Conservation (phyloP, 2,329 filamentous ascomycete genomes). For the Alternaria brassicae region DNA sequence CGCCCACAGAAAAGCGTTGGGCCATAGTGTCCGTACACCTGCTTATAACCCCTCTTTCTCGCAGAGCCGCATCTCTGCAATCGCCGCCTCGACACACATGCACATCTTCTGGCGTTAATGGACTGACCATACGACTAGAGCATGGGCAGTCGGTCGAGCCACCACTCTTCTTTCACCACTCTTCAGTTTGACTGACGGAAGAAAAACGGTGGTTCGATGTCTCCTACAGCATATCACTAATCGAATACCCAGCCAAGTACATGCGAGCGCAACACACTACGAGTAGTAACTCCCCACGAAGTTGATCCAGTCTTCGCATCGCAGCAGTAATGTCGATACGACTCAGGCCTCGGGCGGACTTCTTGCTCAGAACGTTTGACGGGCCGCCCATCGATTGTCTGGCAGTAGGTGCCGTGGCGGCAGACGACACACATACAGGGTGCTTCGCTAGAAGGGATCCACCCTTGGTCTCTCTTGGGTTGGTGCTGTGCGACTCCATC, state of each 20-base stretch:
- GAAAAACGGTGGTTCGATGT: not conserved
- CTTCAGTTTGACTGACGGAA: not conserved
- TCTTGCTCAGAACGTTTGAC: constrained; percentile 11
- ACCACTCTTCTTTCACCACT: not conserved
- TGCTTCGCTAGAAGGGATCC: constrained; percentile 28
- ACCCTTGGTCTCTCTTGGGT: constrained; percentile 22
- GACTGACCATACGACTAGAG: constrained; percentile 6
- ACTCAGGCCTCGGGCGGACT: not conserved
- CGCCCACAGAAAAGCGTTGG: constrained; percentile 13
- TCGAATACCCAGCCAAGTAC: not conserved
- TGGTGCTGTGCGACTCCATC: constrained; percentile 24
- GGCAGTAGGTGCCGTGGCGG: constrained; percentile 12
- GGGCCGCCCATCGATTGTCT: constrained; percentile 12
- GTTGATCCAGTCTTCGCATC: not conserved
- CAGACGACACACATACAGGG: constrained; percentile 15
- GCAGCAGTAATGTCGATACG: not conserved
- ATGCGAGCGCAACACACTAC: not conserved
- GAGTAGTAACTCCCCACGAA: not conserved
- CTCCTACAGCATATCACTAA: not conserved
- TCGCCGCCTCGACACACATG: constrained; percentile 15
- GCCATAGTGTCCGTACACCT: constrained; percentile 14
- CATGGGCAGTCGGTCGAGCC: not conserved
- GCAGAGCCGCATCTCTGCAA: constrained; percentile 30
- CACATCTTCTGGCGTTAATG: constrained; percentile 13
- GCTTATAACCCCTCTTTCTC: constrained; percentile 28